These are phyloP conservation scores for Suhomyces chickasaworum DNA, from an alignment of 1,139 yeast species.

Conservation along the genomic window DNA sequence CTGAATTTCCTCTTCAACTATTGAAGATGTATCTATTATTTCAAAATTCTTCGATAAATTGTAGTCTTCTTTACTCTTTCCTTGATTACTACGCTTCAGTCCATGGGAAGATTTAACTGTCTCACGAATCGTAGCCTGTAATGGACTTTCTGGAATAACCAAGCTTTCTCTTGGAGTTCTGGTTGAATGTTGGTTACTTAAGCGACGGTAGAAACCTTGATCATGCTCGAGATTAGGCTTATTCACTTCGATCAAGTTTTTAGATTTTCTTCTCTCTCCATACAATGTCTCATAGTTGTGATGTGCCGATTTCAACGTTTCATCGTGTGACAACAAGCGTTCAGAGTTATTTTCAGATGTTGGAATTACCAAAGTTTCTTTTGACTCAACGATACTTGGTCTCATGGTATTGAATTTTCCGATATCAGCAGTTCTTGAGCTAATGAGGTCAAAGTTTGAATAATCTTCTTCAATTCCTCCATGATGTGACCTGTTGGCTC, in stretches of 20 bases:
- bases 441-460: conserved; percentile 35
- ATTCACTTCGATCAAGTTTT: conserved; percentile 17
- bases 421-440: conserved; percentile 36
- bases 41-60: conserved; percentile 18
- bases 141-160: conserved; percentile 8
- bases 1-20: conserved; percentile 17
- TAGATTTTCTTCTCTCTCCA: conserved; percentile 13
- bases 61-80: conserved; percentile 7
- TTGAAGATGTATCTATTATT: conserved; percentile 18
- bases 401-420: conserved; percentile 27
- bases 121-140: conserved; percentile 1
- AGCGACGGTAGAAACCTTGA: conserved; percentile 9
- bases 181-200: conserved; percentile 5
- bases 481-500: conserved; percentile 9
- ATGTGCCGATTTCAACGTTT: conserved; percentile 26
- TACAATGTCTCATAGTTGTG: conserved; percentile 25
- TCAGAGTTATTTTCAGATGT: conserved; percentile 6
- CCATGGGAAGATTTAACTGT: conserved; percentile 2
- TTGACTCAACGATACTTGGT: conserved; percentile 34
- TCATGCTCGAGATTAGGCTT: conserved; percentile 17
- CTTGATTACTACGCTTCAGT: conserved; percentile 2
- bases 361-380: conserved; percentile 27
- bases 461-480: conserved; percentile 24
- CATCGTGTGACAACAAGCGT: conserved; percentile 10
- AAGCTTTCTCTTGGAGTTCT: conserved; percentile 4